Evolutionary conservation across 352 stramenopile species (phyloP), one percentile per base, ranked within the genome.

Genomic region (Phytophthora chlamydospora): DNA sequence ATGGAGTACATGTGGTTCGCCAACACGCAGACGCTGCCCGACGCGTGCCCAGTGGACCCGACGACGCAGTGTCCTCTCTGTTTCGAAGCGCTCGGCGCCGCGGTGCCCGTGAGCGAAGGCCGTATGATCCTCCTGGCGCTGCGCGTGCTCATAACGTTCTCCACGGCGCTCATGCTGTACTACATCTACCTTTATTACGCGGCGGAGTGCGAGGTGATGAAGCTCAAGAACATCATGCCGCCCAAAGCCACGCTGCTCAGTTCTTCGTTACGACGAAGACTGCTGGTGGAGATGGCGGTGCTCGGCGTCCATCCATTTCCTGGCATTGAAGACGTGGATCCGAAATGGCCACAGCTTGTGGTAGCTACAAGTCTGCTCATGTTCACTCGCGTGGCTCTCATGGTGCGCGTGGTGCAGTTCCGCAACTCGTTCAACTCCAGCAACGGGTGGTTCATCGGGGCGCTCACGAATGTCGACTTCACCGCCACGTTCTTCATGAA

Each of bases 391-490:
- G 59, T 91, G 14, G 72, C 49, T 39, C 71, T 92, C 51, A 43
- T 85, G 8, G 32, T 88, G 12, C 78, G 82, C 19, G 74, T 90
- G 21, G 68, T 88, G 39, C 68, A 87, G 47, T 85, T 83, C 52
- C 79, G 73, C 39, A 81, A 80, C 66, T 79, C 81, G 58, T 90
- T 93, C 67, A 93, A 91, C 52, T 82, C 80, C 50, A 91, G 73
- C 69, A 91, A 91, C 55, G 80, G 82, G 38, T 90, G 82, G 80
- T 93, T 93, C 65, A 91, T 93, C 54, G 68, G 78, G 32, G 63
- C 85, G 42, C 70, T 91, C 40, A 93, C 85, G 17, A 91, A 91
- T 45, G 79, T 93, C 27, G 80, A 93, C 58, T 93, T 89, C 65
- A 84, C 72, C 10, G 31, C 68, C 14, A 68, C 75, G 11, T 93